phyloP scores from a whole-genome alignment of 1,284 basidiomycete genomes.

The Hypsizygus ulmarius region DNA sequence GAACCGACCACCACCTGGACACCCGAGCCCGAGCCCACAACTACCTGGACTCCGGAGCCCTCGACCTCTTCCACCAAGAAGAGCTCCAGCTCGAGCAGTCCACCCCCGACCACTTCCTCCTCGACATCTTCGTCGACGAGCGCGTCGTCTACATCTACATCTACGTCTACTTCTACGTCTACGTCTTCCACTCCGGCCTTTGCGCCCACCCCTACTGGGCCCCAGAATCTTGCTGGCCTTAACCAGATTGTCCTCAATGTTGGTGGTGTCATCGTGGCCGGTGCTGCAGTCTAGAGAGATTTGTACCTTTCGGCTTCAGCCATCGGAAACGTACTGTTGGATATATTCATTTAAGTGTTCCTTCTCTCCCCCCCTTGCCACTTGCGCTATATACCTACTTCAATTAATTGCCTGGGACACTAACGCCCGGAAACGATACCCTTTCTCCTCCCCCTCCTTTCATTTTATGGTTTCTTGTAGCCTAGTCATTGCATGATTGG shows the following conservation, averaged over 20 bases:
- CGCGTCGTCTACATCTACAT: not conserved
- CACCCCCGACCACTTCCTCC: slow-evolving; percentile 13
- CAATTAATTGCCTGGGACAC: slow-evolving; percentile 5
- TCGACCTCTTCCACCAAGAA: slow-evolving; percentile 16
- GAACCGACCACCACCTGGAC: not conserved
- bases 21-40: slow-evolving; percentile 9
- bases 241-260: too few species aligned
- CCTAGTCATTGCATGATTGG: not conserved
- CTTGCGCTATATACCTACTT: slow-evolving; percentile 4
- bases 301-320: too few species aligned
- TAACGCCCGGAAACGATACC: slow-evolving; percentile 8
- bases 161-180: not conserved
- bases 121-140: slow-evolving; percentile 5
- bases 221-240: too few species aligned
- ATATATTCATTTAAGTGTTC: too few species aligned
- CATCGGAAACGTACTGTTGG: too few species aligned
- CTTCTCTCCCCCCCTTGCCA: too few species aligned
- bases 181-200: not conserved
- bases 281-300: too few species aligned
- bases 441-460: not conserved
- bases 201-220: too few species aligned
- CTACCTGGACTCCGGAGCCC: slow-evolving; percentile 8
- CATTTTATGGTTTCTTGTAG: not conserved
- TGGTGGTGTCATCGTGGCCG: too few species aligned
- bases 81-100: slow-evolving; percentile 12